Conservation (phyloP, 2,329 filamentous ascomycete genomes). For the Exophiala xenobiotica region DNA sequence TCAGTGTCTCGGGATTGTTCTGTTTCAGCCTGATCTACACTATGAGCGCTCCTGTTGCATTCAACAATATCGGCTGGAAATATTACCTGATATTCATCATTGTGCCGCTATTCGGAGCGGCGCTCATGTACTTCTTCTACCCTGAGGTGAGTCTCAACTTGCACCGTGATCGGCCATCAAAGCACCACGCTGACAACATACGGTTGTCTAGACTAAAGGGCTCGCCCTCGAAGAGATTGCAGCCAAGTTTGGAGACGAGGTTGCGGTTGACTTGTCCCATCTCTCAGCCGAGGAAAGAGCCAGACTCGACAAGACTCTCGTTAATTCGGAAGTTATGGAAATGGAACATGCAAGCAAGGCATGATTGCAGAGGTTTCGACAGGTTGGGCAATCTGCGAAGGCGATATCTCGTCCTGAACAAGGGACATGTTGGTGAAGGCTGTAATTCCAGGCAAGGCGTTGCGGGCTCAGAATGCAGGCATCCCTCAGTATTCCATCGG, state of each 20-base stretch:
- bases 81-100: constrained; percentile 42
- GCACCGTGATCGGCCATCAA: too few relatives aligned
- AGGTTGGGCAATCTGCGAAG: background rate
- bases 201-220: constrained; percentile 28
- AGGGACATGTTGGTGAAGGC: too few relatives aligned
- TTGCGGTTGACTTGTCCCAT: constrained; percentile 37
- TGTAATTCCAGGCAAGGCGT: too few relatives aligned
- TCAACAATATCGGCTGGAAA: constrained; percentile 34
- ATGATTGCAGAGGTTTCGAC: background rate
- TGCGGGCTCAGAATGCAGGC: too few relatives aligned
- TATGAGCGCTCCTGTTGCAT: constrained; percentile 31
- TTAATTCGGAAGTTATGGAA: constrained; percentile 15
- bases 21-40: constrained; percentile 37
- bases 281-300: constrained; percentile 40
- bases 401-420: too few relatives aligned
- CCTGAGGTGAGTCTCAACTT: constrained; percentile 30
- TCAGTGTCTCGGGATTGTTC: constrained; percentile 35
- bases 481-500: too few relatives aligned
- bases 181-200: background rate
- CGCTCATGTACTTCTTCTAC: constrained; percentile 30
- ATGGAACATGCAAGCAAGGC: constrained; percentile 14
- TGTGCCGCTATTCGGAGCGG: constrained; percentile 21
- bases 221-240: constrained; percentile 33
- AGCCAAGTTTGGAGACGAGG: constrained; percentile 22
- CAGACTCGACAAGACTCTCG: constrained; percentile 16